phyloP scores from a whole-genome alignment of 495 filamentous ascomycete species.

The Chlorociboria aeruginascens region DNA sequence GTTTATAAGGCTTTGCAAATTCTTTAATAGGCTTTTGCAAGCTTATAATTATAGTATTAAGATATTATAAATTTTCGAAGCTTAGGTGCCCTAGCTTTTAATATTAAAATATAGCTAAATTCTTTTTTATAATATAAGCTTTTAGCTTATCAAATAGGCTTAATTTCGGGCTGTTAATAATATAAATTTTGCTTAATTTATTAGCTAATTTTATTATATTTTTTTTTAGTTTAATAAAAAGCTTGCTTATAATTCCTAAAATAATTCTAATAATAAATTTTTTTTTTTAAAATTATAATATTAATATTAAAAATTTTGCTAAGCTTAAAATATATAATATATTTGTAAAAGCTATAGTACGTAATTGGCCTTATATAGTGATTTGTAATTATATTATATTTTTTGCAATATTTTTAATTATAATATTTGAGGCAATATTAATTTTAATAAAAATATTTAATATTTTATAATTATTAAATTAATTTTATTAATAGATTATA shows the following conservation, averaged over 20 bases:
- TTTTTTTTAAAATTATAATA: constrained; percentile 1
- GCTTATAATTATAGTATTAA: neutral
- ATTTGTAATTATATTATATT: neutral
- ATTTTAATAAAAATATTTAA: neutral
- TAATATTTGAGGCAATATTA: neutral
- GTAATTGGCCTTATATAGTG: neutral
- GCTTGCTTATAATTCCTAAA: too few species aligned
- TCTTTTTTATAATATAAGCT: too few species aligned
- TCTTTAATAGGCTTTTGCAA: neutral
- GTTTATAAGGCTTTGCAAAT: neutral
- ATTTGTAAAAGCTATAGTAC: neutral
- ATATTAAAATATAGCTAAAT: too few species aligned
- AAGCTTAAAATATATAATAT: neutral
- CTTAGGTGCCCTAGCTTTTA: neutral
- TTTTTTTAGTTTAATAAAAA: neutral
- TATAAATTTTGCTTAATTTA: neutral
- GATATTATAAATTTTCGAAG: neutral
- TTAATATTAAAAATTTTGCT: neutral
- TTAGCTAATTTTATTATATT: neutral
- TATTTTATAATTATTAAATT: neutral
- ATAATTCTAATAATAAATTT: too few species aligned
- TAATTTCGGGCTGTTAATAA: neutral
- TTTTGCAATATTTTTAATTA: neutral
- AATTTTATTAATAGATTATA: neutral
- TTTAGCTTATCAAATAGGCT: too few species aligned